These are phyloP conservation scores for Backusella circina DNA, from an alignment of 192 early-diverging fungal species.

Conservation along the genomic window DNA sequence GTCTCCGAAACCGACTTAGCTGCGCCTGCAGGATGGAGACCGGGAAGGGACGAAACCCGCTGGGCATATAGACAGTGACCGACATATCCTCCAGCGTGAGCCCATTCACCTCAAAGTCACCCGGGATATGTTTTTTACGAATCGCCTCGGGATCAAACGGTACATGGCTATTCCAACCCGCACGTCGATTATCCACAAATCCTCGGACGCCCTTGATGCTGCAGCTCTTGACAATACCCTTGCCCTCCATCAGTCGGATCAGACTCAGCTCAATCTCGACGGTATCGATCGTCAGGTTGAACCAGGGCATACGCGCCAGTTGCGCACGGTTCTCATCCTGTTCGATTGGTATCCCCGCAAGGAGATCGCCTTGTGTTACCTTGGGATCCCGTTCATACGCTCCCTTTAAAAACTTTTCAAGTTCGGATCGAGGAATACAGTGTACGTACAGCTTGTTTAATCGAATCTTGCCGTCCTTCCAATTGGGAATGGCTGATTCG, in stretches of 20 bases:
- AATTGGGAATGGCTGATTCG: constrained; percentile 90
- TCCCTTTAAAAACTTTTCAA: constrained; percentile 21
- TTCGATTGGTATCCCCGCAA: constrained; percentile 23
- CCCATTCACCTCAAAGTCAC: constrained; percentile 80
- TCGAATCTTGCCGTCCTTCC: constrained; percentile 84
- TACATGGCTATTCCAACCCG: constrained; percentile 67
- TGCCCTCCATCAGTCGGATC: constrained; percentile 87
- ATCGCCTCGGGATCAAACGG: constrained; percentile 57
- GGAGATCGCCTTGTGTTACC: constrained; percentile 13
- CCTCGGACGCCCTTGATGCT: constrained; percentile 86
- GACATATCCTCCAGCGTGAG: constrained; percentile 84
- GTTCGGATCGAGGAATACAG: constrained; percentile 37
- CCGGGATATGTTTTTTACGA: constrained; percentile 60
- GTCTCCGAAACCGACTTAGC: constrained; percentile 80
- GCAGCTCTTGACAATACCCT: constrained; percentile 76
- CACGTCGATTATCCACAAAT: constrained; percentile 77
- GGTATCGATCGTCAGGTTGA: constrained; percentile 76
- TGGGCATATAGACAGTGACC: constrained; percentile 77
- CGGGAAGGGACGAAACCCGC: constrained; percentile 80
- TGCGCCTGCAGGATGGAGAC: constrained; percentile 84
- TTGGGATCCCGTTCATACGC: background rate
- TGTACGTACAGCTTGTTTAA: constrained; percentile 74
- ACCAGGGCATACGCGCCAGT: constrained; percentile 45
- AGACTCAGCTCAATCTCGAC: constrained; percentile 85
- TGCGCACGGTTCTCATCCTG: constrained; percentile 24